Base-by-base conservation (phyloP, 2,329 filamentous ascomycete species). In the Dactylellina haptotyla region DNA sequence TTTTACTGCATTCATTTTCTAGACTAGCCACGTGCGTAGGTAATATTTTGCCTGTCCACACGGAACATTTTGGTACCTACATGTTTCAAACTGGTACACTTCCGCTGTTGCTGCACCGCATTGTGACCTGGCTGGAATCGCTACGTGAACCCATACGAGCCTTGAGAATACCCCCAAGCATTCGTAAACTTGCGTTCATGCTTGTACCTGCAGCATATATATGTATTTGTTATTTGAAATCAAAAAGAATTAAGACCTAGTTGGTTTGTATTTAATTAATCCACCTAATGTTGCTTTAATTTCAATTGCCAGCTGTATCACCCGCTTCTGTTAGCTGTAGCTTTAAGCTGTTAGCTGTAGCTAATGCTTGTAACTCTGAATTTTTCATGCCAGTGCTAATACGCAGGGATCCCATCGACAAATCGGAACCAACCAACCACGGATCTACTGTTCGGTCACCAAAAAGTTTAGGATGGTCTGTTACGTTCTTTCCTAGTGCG, bases 1-100 rank as follows among this genome's bases (percentile, higher is more conserved):
- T n/a, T n/a, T n/a, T n/a, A n/a, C n/a, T n/a, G n/a, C n/a, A n/a
- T n/a, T n/a, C n/a, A n/a, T n/a, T 50, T 50, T 50, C 45, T 28
- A 54, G 16, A 54, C 50, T 26, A 39, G 53, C 53, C 53, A 57
- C 53, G 32, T 57, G 53, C 34, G 53, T 43, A 2, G 53, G n/a
- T 14, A 34, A 28, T 37, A 39, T 34, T n/a, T n/a, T 25, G 41
- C 63, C 45, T 23, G 26, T 32, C 66, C 66, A 71, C 25, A 63
- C 66, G 66, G 64, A 69, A 71, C 32, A 25, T 71, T 63, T 58
- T 48, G 58, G 58, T 71, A 53, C 58, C 58, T 63, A 63, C 66
- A 71, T 63, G 41, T 63, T 63, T 45, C 65, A 64, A 57, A 41
- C 50, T 46, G 50, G 37, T 51, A 57, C 65, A 50, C 12, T 70